Evolutionary conservation across 805 yeast species (phyloP).

Genomic region (Ogataea siamensis): DNA sequence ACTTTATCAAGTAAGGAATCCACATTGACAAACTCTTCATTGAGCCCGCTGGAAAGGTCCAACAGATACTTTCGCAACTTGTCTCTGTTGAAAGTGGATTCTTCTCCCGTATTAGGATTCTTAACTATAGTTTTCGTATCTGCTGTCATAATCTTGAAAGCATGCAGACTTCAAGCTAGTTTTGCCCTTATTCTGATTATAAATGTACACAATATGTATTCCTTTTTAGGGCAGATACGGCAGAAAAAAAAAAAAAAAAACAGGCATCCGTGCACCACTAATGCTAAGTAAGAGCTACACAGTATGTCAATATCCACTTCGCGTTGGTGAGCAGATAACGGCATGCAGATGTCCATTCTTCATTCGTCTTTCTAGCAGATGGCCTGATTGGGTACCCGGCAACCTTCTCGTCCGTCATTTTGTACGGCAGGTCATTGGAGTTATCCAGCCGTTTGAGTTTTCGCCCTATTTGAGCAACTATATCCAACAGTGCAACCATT

Average conservation of each 20-base stretch:
- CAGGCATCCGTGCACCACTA: slow-evolving; percentile 7
- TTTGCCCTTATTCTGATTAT: neutral
- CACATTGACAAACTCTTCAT: slow-evolving; percentile 42
- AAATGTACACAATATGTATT: slow-evolving; percentile 12
- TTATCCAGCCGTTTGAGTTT: slow-evolving; percentile 46
- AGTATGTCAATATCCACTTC: slow-evolving; percentile 82
- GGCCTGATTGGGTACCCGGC: slow-evolving; percentile 77
- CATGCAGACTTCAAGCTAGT: neutral
- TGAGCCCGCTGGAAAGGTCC: slow-evolving; percentile 34
- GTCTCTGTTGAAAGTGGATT: slow-evolving; percentile 13
- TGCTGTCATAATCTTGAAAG: slow-evolving; percentile 13
- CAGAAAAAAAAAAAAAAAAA: neutral
- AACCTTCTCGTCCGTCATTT: slow-evolving; percentile 65
- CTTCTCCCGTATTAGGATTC: slow-evolving; percentile 1
- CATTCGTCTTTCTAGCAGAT: slow-evolving; percentile 58
- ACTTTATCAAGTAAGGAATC: slow-evolving; percentile 47
- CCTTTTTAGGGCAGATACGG: slow-evolving; percentile 6
- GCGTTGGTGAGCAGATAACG: slow-evolving; percentile 73
- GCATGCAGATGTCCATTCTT: slow-evolving; percentile 90
- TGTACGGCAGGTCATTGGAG: slow-evolving; percentile 69
- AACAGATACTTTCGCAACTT: slow-evolving; percentile 12
- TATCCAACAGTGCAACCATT: slow-evolving; percentile 71
- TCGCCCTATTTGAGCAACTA: slow-evolving; percentile 51
- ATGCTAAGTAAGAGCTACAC: slow-evolving; percentile 39
- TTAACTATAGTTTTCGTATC: slow-evolving; percentile 8